Evolutionary conservation across 768 basidiomycete species (phyloP).

Genomic region (Collybia sordida): DNA sequence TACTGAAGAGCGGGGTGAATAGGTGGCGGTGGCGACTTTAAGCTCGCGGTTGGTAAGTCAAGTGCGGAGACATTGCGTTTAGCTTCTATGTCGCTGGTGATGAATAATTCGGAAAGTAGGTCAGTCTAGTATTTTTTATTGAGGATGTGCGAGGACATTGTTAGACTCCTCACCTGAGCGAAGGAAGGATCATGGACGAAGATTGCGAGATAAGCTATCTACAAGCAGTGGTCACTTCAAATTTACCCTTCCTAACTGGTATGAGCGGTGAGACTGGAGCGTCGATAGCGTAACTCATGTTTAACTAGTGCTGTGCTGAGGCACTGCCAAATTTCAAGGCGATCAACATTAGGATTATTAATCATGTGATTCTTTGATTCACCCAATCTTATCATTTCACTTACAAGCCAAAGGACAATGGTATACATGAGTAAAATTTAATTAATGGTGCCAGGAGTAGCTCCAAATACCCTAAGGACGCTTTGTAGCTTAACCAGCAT

Average conservation of each 20-base stretch:
- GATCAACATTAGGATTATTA: too few species aligned
- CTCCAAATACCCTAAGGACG: conserved; percentile 65
- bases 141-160: background rate
- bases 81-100: conserved; percentile 8
- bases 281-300: too few species aligned
- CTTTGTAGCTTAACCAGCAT: conserved; percentile 86
- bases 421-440: too few species aligned
- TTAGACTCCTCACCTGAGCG: conserved; percentile 15
- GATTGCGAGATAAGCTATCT: conserved; percentile 9
- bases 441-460: background rate
- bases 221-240: conserved; percentile 11
- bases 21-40: conserved; percentile 22
- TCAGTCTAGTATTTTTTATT: background rate
- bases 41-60: conserved; percentile 13
- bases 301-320: too few species aligned
- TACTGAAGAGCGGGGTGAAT: conserved; percentile 24
- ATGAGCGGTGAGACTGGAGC: too few species aligned
- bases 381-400: too few species aligned
- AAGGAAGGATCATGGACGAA: conserved; percentile 19
- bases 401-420: too few species aligned
- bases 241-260: conserved; percentile 4
- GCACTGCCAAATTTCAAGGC: too few species aligned
- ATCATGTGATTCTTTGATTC: too few species aligned
- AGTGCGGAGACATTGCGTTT: conserved; percentile 4
- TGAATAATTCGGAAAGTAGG: too few species aligned